Evolutionary conservation across 2,329 filamentous ascomycete genomes (phyloP).

Genomic region (Colletotrichum sp.): DNA sequence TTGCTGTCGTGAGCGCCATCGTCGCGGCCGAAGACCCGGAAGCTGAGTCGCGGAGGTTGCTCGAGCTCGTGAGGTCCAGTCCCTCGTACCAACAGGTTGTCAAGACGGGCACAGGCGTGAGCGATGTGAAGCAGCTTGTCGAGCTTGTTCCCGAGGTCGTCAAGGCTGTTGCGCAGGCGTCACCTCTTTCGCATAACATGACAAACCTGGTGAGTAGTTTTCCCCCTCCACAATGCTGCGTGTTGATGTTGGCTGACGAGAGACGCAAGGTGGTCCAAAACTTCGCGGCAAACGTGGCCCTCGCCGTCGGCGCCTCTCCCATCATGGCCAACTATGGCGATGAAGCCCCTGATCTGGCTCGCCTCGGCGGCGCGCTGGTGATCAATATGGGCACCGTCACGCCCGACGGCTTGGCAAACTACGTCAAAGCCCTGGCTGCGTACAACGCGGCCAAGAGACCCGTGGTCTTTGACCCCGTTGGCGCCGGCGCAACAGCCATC

Average conservation of each 20-base stretch:
- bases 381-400: slow-evolving; percentile 96
- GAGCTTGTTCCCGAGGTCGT: slow-evolving; percentile 51
- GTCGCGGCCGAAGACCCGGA: slow-evolving; percentile 74
- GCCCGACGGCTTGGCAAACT: slow-evolving; percentile 73
- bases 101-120: neutral
- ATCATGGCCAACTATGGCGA: slow-evolving; percentile 92
- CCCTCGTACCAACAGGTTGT: slow-evolving; percentile 29
- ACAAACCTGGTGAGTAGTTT: slow-evolving; percentile 73
- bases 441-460: slow-evolving; percentile 82
- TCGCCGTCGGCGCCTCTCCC: slow-evolving; percentile 83
- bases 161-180: slow-evolving; percentile 62
- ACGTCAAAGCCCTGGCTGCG: slow-evolving; percentile 74
- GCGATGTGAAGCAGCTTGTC: slow-evolving; percentile 27
- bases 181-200: slow-evolving; percentile 92
- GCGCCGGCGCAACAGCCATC: slow-evolving; percentile 49
- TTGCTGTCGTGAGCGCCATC: slow-evolving; percentile 90
- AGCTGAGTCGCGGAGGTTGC: slow-evolving; percentile 64
- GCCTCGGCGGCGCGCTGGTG: slow-evolving; percentile 78
- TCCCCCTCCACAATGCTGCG: neutral
- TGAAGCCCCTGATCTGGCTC: slow-evolving; percentile 82
- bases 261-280: slow-evolving; percentile 78
- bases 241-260: neutral
- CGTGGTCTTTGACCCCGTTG: slow-evolving; percentile 87
- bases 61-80: slow-evolving; percentile 54
- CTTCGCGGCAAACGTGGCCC: slow-evolving; percentile 88